Percentiles rank a stretch among this genome's conserved stretches.
Conservation (phyloP, 352 stramenopile species). For the Pythium rhizo-oryzae region DNA sequence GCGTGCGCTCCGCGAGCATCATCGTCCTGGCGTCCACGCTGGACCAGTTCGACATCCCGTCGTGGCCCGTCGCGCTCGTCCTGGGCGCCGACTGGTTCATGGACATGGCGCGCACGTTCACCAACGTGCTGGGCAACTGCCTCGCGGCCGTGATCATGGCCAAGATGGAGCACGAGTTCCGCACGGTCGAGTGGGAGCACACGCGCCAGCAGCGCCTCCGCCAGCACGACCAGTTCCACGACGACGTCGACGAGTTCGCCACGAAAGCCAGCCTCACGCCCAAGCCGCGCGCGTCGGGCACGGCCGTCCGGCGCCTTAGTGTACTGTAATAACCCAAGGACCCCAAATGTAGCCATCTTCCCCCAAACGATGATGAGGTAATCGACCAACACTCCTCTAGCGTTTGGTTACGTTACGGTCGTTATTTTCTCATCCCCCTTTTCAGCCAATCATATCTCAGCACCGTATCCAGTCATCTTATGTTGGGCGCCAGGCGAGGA, state of each 20-base stretch:
- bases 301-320: neutral
- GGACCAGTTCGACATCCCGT: conserved; percentile 49
- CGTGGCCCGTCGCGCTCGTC: conserved; percentile 59
- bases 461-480: neutral
- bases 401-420: conserved; percentile 10
- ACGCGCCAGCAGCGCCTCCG: conserved; percentile 6
- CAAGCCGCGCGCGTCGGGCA: neutral
- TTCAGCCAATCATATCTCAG: conserved; percentile 13
- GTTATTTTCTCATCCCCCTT: conserved; percentile 6
- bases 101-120: conserved; percentile 61
- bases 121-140: conserved; percentile 62
- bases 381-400: conserved; percentile 5
- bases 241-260: neutral
- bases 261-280: neutral
- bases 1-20: conserved; percentile 6
- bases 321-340: neutral
- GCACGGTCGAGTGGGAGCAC: conserved; percentile 47
- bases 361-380: conserved; percentile 13
- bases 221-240: neutral
- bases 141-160: conserved; percentile 61
- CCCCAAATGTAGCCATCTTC: conserved; percentile 9
- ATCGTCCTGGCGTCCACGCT: conserved; percentile 17
- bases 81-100: conserved; percentile 64
- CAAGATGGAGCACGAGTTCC: conserved; percentile 65
- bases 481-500: neutral